Evolutionary conservation across 805 yeast species (phyloP), one percentile per base, ranked within the genome.

Genomic region (Lachancea quebecensis): DNA sequence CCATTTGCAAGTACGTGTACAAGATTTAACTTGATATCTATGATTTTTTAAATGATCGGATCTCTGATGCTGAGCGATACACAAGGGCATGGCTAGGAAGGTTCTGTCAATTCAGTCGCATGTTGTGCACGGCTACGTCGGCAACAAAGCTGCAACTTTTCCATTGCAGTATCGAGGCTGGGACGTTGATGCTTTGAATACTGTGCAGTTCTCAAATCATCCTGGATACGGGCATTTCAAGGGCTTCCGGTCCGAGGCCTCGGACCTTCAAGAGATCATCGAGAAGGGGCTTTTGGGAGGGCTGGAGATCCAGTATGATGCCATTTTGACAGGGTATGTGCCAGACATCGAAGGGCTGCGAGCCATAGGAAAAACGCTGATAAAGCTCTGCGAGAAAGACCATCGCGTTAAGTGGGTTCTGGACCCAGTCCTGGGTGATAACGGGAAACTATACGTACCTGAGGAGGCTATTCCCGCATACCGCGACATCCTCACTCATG

Each of bases 91-190:
- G 41, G 50, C 50, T 18, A 39, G 50, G 32, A 60, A 53, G 39
- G 55, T 69, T 9, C 70, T 84, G 2, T 74, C 85, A 2, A 71
- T 89, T 9, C 91, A 87, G 54, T 87, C 96, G 3, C 97, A 93
- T 63, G 98, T 93, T 1, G 89, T 80, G 2, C 98, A 91, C 60
- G 99, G 99, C 2, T 84, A 87, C 57, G 99, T 93, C 1, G 99
- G 99, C 1, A 89, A 89, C 62, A 77, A 81, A 46, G 95, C 96
- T 0, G 86, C 93, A 0, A 85, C 91, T 2, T 85, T 93, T 59
- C 96, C 98, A 0, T 67, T 91, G 17, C 97, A 91, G 59, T 69
- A 79, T 35, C 71, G 78, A 38, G 95, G 93, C 0, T 91, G 97
- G 96, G 91, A 93, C 59, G 95, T 90, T 9, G 96, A 91, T 60